Evolutionary conservation across 768 basidiomycete species (phyloP), one percentile per base, ranked within the genome.

Genomic region (Pleurotus djamor): DNA sequence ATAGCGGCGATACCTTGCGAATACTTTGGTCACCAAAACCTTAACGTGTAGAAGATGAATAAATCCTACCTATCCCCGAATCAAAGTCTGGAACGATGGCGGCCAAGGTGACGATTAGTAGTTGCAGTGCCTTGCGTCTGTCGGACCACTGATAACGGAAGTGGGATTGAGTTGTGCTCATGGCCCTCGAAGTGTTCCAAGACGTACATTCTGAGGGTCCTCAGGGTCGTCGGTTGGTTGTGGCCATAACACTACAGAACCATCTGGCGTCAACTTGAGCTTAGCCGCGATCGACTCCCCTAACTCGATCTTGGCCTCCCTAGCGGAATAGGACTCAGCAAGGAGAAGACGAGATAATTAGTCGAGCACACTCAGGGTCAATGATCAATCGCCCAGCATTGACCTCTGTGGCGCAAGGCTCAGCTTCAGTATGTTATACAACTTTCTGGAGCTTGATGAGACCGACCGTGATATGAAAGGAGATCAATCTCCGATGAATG

Each of bases 41-140:
- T 44, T 45, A 50, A 48, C 57, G 14, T 33, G 56, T 21, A 48
- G 17, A 13, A 48, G 5, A 38, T 4, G 3, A 5, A 13, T 54
- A 41, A 2, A 21, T 63, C 70, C 38, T 32, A 83, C 87, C 87
- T 52, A 87, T 83, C 0, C 81, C 84, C 8, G 85, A 87, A 63
- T 84, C 80, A 59, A 89, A 89, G 60, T 89, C 87, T 1, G 87
- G 88, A 3, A 88, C 79, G 55, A 86, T 81, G 0, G 86, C 81
- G 9, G 87, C 86, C 13, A 88, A 69, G 0, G 86, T 87, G 57
- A 88, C 75, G 49, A 88, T 82, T 41, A 85, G 60, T 1, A 90
- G 73, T 63, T 85, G 84, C 0, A 85, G 55, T 58, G 76, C 75
- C 71, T 88, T 89, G 38, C 77, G 77, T 28, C 75, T 63, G 50